A percentile compares a stretch with the other conserved stretches of the same genome.
Conservation (phyloP, 192 early-diverging fungal species). For the Backusella westeae region DNA sequence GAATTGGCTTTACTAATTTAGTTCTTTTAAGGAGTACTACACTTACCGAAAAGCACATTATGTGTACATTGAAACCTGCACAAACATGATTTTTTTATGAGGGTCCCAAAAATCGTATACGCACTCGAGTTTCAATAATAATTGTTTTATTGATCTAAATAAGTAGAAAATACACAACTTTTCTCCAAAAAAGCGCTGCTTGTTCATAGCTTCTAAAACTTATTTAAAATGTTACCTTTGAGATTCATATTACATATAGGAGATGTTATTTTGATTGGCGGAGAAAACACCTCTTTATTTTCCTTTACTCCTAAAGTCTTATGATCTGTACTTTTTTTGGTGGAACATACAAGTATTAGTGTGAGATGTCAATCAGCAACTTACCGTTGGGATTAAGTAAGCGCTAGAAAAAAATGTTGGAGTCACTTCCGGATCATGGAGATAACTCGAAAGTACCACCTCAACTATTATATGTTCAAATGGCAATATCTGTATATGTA, state of each 20-base stretch:
- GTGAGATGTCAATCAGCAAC: slow-evolving; percentile 6
- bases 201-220: background rate
- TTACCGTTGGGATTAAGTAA: background rate
- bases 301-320: background rate
- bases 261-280: background rate
- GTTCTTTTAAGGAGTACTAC: background rate
- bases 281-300: background rate
- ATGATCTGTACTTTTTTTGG: background rate
- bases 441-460: background rate
- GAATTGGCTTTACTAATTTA: background rate
- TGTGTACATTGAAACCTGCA: background rate
- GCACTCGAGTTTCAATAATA: background rate
- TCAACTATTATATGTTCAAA: background rate
- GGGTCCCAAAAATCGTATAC: background rate
- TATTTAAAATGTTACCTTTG: background rate
- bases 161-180: background rate
- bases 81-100: background rate
- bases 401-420: background rate
- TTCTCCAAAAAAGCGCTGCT: background rate
- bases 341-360: background rate
- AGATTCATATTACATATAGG: background rate
- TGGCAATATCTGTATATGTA: background rate
- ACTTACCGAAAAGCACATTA: background rate
- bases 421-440: background rate
- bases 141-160: background rate